Percentiles rank a stretch among this genome's conserved stretches.
These are phyloP conservation scores for Fraxinus americana DNA, from an alignment of 257 asterid genomes.

Conservation along the genomic window DNA sequence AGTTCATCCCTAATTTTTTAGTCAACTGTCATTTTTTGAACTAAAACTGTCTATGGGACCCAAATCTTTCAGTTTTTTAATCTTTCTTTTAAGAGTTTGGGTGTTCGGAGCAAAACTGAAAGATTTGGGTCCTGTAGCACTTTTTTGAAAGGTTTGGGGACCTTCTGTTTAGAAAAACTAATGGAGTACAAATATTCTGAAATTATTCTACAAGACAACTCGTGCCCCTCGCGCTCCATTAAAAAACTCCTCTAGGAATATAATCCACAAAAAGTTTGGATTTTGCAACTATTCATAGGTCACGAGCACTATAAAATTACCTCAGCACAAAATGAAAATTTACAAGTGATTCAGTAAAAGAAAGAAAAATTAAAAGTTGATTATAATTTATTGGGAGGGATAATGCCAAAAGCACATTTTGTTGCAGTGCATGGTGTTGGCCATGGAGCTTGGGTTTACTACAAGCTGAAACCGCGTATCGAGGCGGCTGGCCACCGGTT, in stretches of 20 bases:
- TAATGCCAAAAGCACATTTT: slow-evolving; percentile 28
- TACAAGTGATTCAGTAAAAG: background rate
- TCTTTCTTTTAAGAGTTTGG: too few relatives aligned
- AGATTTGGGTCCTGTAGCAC: too few relatives aligned
- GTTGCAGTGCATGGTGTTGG: slow-evolving; percentile 39
- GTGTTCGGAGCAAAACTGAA: too few relatives aligned
- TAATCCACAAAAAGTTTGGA: background rate
- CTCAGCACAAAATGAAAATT: background rate
- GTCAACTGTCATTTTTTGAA: too few relatives aligned
- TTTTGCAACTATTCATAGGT: background rate
- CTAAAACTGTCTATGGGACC: too few relatives aligned
- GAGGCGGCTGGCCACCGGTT: slow-evolving; percentile 40
- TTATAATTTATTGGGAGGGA: background rate
- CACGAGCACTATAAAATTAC: background rate
- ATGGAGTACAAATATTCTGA: too few relatives aligned
- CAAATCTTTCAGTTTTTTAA: too few relatives aligned
- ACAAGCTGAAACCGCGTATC: slow-evolving; percentile 36
- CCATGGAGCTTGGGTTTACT: slow-evolving; percentile 40
- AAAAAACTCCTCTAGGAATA: background rate
- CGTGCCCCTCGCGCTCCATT: background rate
- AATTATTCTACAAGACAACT: too few relatives aligned
- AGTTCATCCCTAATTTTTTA: too few relatives aligned
- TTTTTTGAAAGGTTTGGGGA: too few relatives aligned
- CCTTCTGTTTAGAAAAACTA: too few relatives aligned
- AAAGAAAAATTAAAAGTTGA: background rate